Evolutionary conservation across 352 stramenopile species (phyloP), one percentile per base, ranked within the genome.

Genomic region (Globisporangium polare): DNA sequence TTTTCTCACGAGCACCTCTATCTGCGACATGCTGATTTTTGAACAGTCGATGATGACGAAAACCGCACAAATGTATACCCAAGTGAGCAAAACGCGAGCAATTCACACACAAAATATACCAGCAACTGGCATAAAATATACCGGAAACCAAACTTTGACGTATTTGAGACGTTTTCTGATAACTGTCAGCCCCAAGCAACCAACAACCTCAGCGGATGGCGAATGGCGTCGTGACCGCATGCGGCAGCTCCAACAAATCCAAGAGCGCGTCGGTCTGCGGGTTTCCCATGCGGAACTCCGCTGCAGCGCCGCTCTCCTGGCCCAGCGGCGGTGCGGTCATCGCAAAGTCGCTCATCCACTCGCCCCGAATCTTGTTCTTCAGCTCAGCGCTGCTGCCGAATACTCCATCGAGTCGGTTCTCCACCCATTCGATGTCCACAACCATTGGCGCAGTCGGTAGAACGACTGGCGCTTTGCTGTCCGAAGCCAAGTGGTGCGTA

Each of bases 221-320:
- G 50, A 51, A 60, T 22, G 59, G 59, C 3, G 27, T 53, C 22
- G 92, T 97, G 3, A 95, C 69, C 18, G 75, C 66, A 66, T 97
- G 92, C 15, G 68, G 57, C 18, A 97, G 63, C 29, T 81, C 73
- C 12, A 98, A 60, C 18, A 92, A 72, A 17, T 60, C 45, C 53
- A 97, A 63, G 15, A 97, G 71, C 27, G 63, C 53, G 74, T 98
- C 90, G 0, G 90, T 97, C 63, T 97, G 90, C 13, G 87, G 91
- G 72, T 97, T 98, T 9, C 90, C 88, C 9, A 66, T 31, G 18
- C 20, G 39, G 29, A 27, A 52, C 29, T 63, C 39, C 5, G 18
- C 2, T n/a, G 22, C 13, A 9, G 29, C 15, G 18, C 15, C 13
- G 31, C 20, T 31, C 8, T 56, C 51, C 52, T 71, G 37, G 15